Conservation (phyloP, 2,329 filamentous ascomycete genomes). For the Stachybotrys elegans region DNA sequence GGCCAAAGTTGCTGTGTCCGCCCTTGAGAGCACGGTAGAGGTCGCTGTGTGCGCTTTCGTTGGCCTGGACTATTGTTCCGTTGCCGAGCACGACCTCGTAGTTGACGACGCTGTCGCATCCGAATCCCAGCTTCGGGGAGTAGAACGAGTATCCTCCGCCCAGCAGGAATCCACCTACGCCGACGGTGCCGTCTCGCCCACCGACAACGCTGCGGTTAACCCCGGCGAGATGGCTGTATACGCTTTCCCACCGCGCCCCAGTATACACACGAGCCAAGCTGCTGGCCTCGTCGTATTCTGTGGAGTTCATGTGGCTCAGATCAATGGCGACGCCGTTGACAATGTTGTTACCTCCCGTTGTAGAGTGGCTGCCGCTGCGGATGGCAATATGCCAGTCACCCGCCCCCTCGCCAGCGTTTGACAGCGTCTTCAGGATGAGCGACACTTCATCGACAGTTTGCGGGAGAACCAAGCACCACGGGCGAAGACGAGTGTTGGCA, state of each 20-base stretch:
- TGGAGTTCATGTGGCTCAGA: constrained; percentile 1
- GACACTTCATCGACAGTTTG: not conserved
- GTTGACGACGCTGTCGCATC: constrained; percentile 1
- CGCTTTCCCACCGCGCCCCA: not conserved
- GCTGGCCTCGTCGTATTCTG: not conserved
- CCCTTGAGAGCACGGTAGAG: constrained; percentile 1
- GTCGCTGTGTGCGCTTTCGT: not conserved
- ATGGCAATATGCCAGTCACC: constrained; percentile 1
- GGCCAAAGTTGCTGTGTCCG: constrained; percentile 1
- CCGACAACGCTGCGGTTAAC: not conserved
- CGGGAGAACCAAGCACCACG: not conserved
- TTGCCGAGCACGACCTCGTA: not conserved
- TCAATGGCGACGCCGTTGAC: constrained; percentile 1
- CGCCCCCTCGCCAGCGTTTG: not conserved
- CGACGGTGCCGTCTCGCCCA: not conserved
- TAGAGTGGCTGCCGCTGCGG: not conserved
- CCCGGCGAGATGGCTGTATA: not conserved
- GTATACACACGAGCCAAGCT: not conserved
- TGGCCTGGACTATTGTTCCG: not conserved
- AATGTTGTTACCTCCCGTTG: not conserved
- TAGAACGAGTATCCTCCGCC: not conserved
- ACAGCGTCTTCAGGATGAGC: not conserved
- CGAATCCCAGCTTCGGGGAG: not conserved
- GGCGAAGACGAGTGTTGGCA: not conserved
- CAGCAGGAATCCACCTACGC: not conserved